Percentiles rank a stretch among this genome's conserved stretches.
These are phyloP conservation scores for Trypanosoma vivax DNA, from an alignment of 208 protist genomes.

Conservation along the genomic window DNA sequence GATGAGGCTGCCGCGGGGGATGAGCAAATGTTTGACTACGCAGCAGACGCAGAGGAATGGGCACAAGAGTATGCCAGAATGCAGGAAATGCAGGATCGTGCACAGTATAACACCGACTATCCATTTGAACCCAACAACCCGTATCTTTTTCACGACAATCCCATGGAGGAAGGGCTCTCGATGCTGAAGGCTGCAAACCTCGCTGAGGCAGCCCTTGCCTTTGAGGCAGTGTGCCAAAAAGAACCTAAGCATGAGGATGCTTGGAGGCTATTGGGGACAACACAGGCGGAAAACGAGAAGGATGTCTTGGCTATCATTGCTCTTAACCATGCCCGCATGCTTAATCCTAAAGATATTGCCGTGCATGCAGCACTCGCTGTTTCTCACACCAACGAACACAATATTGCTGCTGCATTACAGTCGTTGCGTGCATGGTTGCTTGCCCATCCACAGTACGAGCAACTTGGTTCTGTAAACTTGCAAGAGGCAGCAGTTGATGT, in stretches of 20 bases:
- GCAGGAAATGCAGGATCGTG: constrained; percentile 36
- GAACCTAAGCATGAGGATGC: constrained; percentile 54
- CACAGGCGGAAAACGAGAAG: constrained; percentile 89
- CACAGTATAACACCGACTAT: constrained; percentile 73
- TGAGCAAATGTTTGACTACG: not conserved
- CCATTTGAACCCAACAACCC: constrained; percentile 86
- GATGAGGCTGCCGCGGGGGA: constrained; percentile 18
- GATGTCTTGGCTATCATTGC: constrained; percentile 82
- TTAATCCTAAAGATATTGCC: constrained; percentile 58
- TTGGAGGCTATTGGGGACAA: constrained; percentile 77
- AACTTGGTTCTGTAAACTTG: constrained; percentile 56
- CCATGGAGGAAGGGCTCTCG: constrained; percentile 65
- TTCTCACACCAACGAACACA: constrained; percentile 86
- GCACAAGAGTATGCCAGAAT: constrained; percentile 66
- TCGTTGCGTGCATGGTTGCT: constrained; percentile 73
- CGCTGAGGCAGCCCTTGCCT: constrained; percentile 81
- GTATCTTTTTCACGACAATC: constrained; percentile 71
- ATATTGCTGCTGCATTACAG: constrained; percentile 58
- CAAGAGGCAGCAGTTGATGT: constrained; percentile 22
- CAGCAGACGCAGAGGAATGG: constrained; percentile 62
- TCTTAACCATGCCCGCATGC: constrained; percentile 66
- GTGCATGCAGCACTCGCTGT: constrained; percentile 74
- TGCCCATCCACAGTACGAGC: constrained; percentile 73
- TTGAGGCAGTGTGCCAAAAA: constrained; percentile 84
- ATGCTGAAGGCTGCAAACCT: constrained; percentile 73